A percentile compares a stretch with the other conserved stretches of the same genome.
phyloP scores from a whole-genome alignment of 331 rosid genomes.

The Dryas integrifolia region DNA sequence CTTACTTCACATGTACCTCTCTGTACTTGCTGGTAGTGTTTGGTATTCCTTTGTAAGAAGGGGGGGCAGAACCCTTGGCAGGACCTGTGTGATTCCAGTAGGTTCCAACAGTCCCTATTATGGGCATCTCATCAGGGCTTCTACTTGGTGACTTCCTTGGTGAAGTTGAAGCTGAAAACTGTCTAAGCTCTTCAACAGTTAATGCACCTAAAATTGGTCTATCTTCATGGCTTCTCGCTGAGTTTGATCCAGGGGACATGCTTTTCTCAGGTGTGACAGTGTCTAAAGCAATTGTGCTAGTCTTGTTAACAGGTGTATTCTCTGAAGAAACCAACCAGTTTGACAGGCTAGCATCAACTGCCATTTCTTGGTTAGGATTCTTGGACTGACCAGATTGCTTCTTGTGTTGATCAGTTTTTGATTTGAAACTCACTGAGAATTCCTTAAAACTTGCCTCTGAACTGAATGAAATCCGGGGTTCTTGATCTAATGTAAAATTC shows the following conservation, averaged over 20 bases:
- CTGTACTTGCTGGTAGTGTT: conserved; percentile 90
- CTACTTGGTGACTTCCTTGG: conserved; percentile 71
- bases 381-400: conserved; percentile 32
- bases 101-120: conserved; percentile 67
- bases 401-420: conserved; percentile 31
- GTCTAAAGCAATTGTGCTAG: conserved; percentile 15
- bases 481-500: conserved; percentile 42
- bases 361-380: conserved; percentile 48
- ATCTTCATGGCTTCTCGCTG: conserved; percentile 61
- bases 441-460: conserved; percentile 40
- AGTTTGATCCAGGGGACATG: conserved; percentile 53
- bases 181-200: conserved; percentile 79
- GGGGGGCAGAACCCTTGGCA: conserved; percentile 40
- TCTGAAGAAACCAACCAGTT: conserved; percentile 77
- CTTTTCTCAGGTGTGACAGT: conserved; percentile 41
- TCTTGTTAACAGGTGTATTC: conserved; percentile 44
- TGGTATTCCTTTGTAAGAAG: conserved; percentile 84
- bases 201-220: conserved; percentile 95
- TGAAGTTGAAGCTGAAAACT: conserved; percentile 66
- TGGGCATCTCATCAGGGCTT: conserved; percentile 74
- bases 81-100: conserved; percentile 50
- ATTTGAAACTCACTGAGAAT: conserved; percentile 36
- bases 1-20: conserved; percentile 66
- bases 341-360: conserved; percentile 92
- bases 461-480: conserved; percentile 35